A percentile compares a stretch with the other conserved stretches of the same genome.
phyloP scores from a whole-genome alignment of 257 asterid genomes.

The Nyctanthes arbortristis region DNA sequence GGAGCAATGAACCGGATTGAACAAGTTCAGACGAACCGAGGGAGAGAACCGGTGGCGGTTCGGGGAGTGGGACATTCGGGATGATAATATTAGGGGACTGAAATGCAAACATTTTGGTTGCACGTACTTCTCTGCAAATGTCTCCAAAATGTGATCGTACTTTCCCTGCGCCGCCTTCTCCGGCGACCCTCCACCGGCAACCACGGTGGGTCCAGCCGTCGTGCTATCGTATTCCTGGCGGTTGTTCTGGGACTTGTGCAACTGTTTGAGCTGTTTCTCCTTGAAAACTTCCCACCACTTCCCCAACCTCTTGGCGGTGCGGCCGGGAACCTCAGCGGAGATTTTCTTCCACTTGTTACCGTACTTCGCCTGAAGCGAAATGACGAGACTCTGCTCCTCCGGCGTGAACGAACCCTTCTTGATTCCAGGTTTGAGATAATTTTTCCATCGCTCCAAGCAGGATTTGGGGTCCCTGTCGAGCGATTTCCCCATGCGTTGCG shows the following conservation, averaged over 20 bases:
- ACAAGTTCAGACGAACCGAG: constrained; percentile 39
- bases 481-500: constrained; percentile 59
- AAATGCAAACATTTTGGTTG: constrained; percentile 57
- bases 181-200: constrained; percentile 39
- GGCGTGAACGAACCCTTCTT: constrained; percentile 71
- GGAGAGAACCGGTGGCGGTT: constrained; percentile 50
- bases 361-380: constrained; percentile 69
- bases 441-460: constrained; percentile 77
- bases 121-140: constrained; percentile 82
- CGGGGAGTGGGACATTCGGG: constrained; percentile 32
- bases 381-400: constrained; percentile 70
- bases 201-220: constrained; percentile 25
- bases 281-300: constrained; percentile 97
- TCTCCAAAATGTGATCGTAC: constrained; percentile 74
- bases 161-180: constrained; percentile 61
- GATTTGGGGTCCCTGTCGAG: constrained; percentile 83
- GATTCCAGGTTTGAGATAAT: constrained; percentile 75
- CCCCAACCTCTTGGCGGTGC: constrained; percentile 79
- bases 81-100: constrained; percentile 31
- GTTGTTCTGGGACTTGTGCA: constrained; percentile 35
- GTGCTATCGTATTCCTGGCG: constrained; percentile 30
- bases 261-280: constrained; percentile 74
- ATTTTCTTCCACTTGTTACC: constrained; percentile 85
- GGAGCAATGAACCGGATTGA: constrained; percentile 31
- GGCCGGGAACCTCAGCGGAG: constrained; percentile 79